Evolutionary conservation across 2,329 filamentous ascomycete species (phyloP).

Genomic region (Aspergillus neoniger): DNA sequence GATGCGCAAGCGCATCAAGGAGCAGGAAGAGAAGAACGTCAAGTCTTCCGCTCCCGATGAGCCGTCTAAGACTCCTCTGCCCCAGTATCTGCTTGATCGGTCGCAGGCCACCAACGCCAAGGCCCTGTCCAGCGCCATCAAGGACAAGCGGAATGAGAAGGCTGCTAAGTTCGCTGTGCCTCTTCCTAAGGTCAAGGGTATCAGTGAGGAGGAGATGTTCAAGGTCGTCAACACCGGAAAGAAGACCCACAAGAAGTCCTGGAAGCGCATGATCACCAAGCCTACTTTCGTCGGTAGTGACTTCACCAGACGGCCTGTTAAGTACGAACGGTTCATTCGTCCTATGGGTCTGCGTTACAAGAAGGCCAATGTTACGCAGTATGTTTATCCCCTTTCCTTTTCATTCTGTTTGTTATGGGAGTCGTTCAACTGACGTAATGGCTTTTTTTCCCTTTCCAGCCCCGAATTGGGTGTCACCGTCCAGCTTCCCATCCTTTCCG

Average conservation of each 20-base stretch:
- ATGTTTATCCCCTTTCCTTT: constrained; percentile 18
- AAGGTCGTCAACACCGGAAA: constrained; percentile 94
- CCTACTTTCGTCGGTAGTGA: constrained; percentile 88
- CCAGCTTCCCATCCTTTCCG: constrained; percentile 75
- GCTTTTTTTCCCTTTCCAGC: constrained; percentile 21
- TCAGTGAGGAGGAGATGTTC: constrained; percentile 97
- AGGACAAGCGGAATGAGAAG: constrained; percentile 93
- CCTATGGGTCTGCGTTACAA: constrained; percentile 80
- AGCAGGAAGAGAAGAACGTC: constrained; percentile 94
- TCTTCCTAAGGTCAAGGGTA: constrained; percentile 89
- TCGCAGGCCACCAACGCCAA: constrained; percentile 68
- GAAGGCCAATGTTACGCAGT: constrained; percentile 67
- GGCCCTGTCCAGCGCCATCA: constrained; percentile 80
- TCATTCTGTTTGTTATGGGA: constrained; percentile 7
- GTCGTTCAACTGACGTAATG: constrained; percentile 2
- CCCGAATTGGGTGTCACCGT: constrained; percentile 84
- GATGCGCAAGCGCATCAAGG: constrained; percentile 92
- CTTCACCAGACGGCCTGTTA: constrained; percentile 86
- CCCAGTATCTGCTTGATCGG: constrained; percentile 93
- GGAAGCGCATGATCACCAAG: constrained; percentile 69
- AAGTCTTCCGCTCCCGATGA: constrained; percentile 79
- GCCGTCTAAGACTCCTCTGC: constrained; percentile 75
- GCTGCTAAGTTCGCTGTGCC: constrained; percentile 91
- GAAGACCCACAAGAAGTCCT: constrained; percentile 83
- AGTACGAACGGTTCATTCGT: constrained; percentile 69